Base-by-base conservation (phyloP, 805 yeast genomes). In the Ogataea nonfermentans region DNA sequence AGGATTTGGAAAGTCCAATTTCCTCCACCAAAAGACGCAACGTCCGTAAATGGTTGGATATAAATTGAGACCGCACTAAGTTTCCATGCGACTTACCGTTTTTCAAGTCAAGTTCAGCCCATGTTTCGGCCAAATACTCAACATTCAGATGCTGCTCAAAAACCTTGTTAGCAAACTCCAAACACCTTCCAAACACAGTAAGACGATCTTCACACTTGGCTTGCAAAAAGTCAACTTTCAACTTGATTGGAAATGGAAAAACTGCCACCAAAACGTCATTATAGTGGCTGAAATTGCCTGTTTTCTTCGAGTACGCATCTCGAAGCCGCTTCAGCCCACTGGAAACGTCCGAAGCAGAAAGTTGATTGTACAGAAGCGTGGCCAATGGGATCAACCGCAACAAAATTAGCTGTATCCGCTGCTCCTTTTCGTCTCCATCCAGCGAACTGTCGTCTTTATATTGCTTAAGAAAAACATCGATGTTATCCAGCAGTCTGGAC, bases 311-410 rank as follows among this genome's bases (percentile, higher is more conserved):
- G 30, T 49, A 46, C 6, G 48, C 19, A n/a, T 42, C 41, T 29
- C 44, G 41, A 8, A 62, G 34, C n/a, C 54, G 39, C n/a, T 41
- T 24, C 17, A 61, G 37, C 1, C 57, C 61, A 7, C 37, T 37
- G 0, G 35, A 9, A 25, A 73, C 67, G 11, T 57, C 64, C 3
- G 69, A 68, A 1, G 55, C 36, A 0, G 58, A 51, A 37, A 81
- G 63, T 53, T 79, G 85, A 32, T 75, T 55, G 47, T 68, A 73
- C n/a, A 81, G 60, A 0, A 80, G 70, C 46, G 73, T 73, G 0
- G 84, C 77, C 37, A 81, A 57, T 0, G 89, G 89, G 9, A 81
- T 71, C 14, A 81, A 59, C 2, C 75, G 64, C 15, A 78, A 54
- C 10, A 80, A 60, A 25, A 61, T 51, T 11, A 49, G 53, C 27